phyloP scores from a whole-genome alignment of 495 filamentous ascomycete genomes.

The Daldinia decipiens region DNA sequence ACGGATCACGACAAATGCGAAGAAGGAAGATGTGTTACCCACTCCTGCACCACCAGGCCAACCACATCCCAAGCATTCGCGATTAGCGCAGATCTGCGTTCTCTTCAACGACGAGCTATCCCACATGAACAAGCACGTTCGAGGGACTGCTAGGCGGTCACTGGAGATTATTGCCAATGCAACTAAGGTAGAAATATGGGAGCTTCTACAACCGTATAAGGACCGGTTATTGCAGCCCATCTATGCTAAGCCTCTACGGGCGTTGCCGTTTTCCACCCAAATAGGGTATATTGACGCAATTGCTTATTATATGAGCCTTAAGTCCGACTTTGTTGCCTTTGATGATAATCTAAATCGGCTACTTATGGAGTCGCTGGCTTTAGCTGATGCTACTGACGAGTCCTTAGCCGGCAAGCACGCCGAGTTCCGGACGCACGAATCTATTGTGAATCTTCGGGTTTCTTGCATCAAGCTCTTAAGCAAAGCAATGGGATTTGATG shows the following conservation, averaged over 20 bases:
- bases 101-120: slow-evolving; percentile 87
- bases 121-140: slow-evolving; percentile 94
- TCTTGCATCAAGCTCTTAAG: slow-evolving; percentile 93
- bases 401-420: slow-evolving; percentile 81
- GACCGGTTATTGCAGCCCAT: slow-evolving; percentile 86
- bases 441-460: slow-evolving; percentile 90
- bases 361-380: slow-evolving; percentile 88
- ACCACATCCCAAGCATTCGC: slow-evolving; percentile 53
- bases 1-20: slow-evolving; percentile 75
- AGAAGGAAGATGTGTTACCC: slow-evolving; percentile 78
- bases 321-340: slow-evolving; percentile 85
- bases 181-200: slow-evolving; percentile 78
- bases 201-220: slow-evolving; percentile 86
- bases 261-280: slow-evolving; percentile 89
- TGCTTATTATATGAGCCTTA: slow-evolving; percentile 87
- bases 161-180: slow-evolving; percentile 83
- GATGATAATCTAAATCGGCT: slow-evolving; percentile 90
- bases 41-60: slow-evolving; percentile 49
- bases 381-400: slow-evolving; percentile 94
- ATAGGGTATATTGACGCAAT: slow-evolving; percentile 99
- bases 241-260: slow-evolving; percentile 92
- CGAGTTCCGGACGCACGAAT: slow-evolving; percentile 90
- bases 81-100: slow-evolving; percentile 77
- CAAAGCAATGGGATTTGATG: slow-evolving; percentile 89
- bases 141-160: slow-evolving; percentile 81